phyloP scores from a whole-genome alignment of 441 rosid genomes.

The Arabidopsis lyrata region DNA sequence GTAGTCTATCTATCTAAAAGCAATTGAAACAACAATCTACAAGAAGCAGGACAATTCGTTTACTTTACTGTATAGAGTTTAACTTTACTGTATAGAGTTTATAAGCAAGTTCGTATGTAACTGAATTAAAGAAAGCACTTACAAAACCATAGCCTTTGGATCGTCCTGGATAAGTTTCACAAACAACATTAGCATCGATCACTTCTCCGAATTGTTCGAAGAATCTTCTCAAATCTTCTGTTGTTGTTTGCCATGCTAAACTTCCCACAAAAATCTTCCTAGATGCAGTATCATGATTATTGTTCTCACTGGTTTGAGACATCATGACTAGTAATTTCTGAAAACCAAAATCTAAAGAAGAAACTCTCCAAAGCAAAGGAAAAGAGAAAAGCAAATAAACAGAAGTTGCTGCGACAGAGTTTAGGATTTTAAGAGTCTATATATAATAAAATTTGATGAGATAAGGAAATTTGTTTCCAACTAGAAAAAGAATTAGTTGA shows the following conservation, averaged over 20 bases:
- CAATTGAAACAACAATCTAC: neutral
- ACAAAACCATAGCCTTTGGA: conserved; percentile 44
- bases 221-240: neutral
- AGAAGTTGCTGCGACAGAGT: no score
- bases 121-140: neutral
- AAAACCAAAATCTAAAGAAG: no score
- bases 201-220: conserved; percentile 24
- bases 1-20: neutral
- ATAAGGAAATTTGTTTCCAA: no score
- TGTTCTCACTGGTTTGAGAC: conserved; percentile 5
- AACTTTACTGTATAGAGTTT: neutral
- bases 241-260: conserved; percentile 29
- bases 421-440: no score
- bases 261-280: conserved; percentile 31
- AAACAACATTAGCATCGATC: conserved; percentile 33
- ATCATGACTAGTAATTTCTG: neutral
- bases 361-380: no score
- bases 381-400: no score
- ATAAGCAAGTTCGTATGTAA: neutral
- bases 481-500: no score
- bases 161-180: neutral
- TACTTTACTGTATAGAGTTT: neutral
- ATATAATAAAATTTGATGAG: no score
- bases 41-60: neutral
- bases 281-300: neutral